Evolutionary conservation across 2,329 filamentous ascomycete genomes (phyloP).

Genomic region (Zopfia rhizophila): DNA sequence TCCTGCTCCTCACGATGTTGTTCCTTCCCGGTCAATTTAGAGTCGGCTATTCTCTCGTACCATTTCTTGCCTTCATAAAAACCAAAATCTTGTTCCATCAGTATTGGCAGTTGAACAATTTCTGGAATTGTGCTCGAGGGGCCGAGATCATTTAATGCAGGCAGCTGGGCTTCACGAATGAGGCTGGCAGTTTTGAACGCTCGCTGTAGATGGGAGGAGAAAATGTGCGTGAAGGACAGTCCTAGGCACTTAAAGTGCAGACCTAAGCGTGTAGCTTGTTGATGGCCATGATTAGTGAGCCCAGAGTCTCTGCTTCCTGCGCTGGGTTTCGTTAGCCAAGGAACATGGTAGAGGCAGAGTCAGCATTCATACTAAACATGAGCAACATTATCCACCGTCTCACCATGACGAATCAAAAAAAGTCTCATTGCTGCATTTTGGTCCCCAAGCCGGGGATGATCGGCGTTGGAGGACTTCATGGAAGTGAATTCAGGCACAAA

Average conservation of each 20-base stretch:
- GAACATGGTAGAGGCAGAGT: slow-evolving; percentile 13
- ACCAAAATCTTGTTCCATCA: slow-evolving; percentile 81
- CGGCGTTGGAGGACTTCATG: slow-evolving; percentile 27
- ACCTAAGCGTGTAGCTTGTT: slow-evolving; percentile 80
- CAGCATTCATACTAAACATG: slow-evolving; percentile 69
- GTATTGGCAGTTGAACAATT: slow-evolving; percentile 39
- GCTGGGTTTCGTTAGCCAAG: slow-evolving; percentile 57
- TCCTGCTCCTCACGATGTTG: slow-evolving; percentile 52
- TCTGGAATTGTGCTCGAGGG: slow-evolving; percentile 25
- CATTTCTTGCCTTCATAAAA: slow-evolving; percentile 74
- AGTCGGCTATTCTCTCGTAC: slow-evolving; percentile 50
- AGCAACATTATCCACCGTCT: slow-evolving; percentile 90
- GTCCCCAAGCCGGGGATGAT: slow-evolving; percentile 27
- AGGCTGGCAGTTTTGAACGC: slow-evolving; percentile 77
- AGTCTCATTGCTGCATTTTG: slow-evolving; percentile 65
- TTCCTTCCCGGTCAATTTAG: slow-evolving; percentile 50
- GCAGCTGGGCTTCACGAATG: slow-evolving; percentile 66
- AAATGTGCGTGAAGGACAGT: slow-evolving; percentile 75
- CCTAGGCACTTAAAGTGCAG: slow-evolving; percentile 71
- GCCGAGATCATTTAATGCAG: slow-evolving; percentile 1
- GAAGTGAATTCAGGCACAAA: too few species aligned
- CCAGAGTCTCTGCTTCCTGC: slow-evolving; percentile 84
- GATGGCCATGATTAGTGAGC: slow-evolving; percentile 81
- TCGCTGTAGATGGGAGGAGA: slow-evolving; percentile 80
- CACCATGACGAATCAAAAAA: slow-evolving; percentile 85